Evolutionary conservation across 2,329 filamentous ascomycete species (phyloP).

Genomic region (Neobulgaria alba): DNA sequence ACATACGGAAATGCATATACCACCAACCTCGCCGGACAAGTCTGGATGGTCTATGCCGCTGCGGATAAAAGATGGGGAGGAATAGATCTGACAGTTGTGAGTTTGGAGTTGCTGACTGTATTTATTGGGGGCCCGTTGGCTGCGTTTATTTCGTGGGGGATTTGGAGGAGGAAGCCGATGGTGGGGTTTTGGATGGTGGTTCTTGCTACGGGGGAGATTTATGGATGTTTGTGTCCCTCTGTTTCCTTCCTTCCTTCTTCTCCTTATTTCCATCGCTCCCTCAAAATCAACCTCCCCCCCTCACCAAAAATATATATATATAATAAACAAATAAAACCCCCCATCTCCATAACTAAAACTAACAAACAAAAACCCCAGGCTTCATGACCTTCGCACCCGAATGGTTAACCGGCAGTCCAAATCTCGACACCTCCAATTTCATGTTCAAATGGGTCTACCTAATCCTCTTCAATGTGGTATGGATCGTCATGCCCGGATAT

Average conservation of each 20-base stretch:
- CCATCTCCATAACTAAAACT: background rate
- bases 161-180: slow-evolving; percentile 45
- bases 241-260: background rate
- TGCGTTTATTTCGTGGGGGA: slow-evolving; percentile 50
- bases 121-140: slow-evolving; percentile 53
- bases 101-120: slow-evolving; percentile 58
- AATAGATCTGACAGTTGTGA: slow-evolving; percentile 53
- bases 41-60: slow-evolving; percentile 63
- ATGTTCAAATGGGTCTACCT: slow-evolving; percentile 56
- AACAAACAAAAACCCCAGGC: slow-evolving; percentile 33
- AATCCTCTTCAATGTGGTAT: slow-evolving; percentile 60
- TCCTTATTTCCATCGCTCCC: no score
- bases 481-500: slow-evolving; percentile 56
- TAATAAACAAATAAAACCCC: background rate
- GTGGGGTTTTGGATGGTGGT: slow-evolving; percentile 55
- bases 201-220: slow-evolving; percentile 57
- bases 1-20: slow-evolving; percentile 49
- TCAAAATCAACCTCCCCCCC: no score
- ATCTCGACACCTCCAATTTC: slow-evolving; percentile 57
- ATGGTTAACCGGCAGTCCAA: slow-evolving; percentile 54
- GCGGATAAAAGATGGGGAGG: slow-evolving; percentile 57
- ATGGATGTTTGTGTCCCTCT: slow-evolving; percentile 41
- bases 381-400: slow-evolving; percentile 67
- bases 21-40: slow-evolving; percentile 43
- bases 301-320: background rate